Base-by-base conservation (phyloP, 495 filamentous ascomycete genomes). In the Podospora didyma region DNA sequence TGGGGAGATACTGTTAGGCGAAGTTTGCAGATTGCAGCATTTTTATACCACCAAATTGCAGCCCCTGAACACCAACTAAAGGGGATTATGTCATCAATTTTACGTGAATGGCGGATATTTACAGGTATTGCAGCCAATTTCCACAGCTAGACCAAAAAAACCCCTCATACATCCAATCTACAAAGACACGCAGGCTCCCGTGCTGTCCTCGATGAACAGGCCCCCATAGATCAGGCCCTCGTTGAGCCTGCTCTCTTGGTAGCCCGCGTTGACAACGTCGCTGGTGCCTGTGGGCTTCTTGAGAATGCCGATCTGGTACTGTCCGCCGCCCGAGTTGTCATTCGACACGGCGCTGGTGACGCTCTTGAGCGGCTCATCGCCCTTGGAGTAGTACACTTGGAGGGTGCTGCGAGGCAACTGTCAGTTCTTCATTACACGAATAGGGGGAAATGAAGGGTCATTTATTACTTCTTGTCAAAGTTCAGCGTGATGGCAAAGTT, bases 401-500 rank as follows among this genome's bases (percentile, higher is more conserved):
- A 84, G 73, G 19, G 79, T 83, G 54, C 81, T 83, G 12, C 57
- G 52, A 54, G 46, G 46, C 21, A 46, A 17, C 22, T 41, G 19
- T 39, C 39, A 42, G n/a, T 41, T 48, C 22, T 51, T 51, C 3
- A 3, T 34, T 46, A 20, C 5, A 12, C 50, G 14, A 45, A 50
- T n/a, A n/a, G 16, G n/a, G 16, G 7, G 44, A 49, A 22, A 59
- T 21, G 39, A 21, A 37, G 26, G n/a, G 26, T 9, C 26, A 31
- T 31, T 31, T 4, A 59, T 71, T 62, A 82, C 80, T 80, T 83
- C 58, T 75, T 70, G 19, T 56, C 46, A 49, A 75, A 82, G 61
- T 82, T 72, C 1, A 80, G 63, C n/a, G 73, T 75, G 34, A 84
- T 65, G 45, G 79, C 81, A 74, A 82, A 84, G 66, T 84, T 84